phyloP scores from a whole-genome alignment of 352 stramenopile genomes.

The Phytophthora europaea region DNA sequence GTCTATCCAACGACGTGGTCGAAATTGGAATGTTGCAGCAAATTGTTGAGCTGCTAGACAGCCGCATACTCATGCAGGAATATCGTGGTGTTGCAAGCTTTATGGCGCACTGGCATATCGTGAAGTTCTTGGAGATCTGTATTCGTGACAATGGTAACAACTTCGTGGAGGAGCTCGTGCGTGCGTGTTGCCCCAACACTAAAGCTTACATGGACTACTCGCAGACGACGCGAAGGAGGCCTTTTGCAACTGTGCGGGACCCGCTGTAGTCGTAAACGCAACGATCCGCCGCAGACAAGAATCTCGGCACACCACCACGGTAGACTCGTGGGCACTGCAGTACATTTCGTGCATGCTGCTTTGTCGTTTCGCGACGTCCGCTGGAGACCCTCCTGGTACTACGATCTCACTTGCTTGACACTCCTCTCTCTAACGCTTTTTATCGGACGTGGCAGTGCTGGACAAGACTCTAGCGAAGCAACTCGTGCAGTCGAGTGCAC shows the following conservation, averaged over 20 bases:
- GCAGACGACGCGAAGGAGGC: constrained; percentile 57
- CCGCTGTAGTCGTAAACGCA: constrained; percentile 39
- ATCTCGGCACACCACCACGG: constrained; percentile 17
- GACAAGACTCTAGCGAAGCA: constrained; percentile 40
- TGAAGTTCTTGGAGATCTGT: constrained; percentile 63
- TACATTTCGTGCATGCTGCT: constrained; percentile 69
- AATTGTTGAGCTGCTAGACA: constrained; percentile 47
- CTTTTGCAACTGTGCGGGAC: constrained; percentile 44
- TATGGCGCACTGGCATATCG: constrained; percentile 59
- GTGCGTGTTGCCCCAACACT: neutral
- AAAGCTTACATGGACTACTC: neutral
- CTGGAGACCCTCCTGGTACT: constrained; percentile 33
- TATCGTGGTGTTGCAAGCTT: constrained; percentile 28
- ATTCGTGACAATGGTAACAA: constrained; percentile 48
- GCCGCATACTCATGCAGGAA: constrained; percentile 26
- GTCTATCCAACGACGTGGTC: constrained; percentile 37
- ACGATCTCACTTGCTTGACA: neutral
- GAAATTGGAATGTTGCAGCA: constrained; percentile 46
- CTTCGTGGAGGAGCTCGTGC: neutral
- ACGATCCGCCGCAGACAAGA: constrained; percentile 31
- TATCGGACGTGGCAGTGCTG: constrained; percentile 15
- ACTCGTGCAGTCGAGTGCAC: constrained; percentile 52
- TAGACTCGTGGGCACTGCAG: constrained; percentile 38
- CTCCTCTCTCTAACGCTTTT: neutral
- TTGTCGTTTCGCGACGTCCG: constrained; percentile 45